phyloP scores from a whole-genome alignment of 2,329 filamentous ascomycete species.

The Ampelomyces quisqualis region DNA sequence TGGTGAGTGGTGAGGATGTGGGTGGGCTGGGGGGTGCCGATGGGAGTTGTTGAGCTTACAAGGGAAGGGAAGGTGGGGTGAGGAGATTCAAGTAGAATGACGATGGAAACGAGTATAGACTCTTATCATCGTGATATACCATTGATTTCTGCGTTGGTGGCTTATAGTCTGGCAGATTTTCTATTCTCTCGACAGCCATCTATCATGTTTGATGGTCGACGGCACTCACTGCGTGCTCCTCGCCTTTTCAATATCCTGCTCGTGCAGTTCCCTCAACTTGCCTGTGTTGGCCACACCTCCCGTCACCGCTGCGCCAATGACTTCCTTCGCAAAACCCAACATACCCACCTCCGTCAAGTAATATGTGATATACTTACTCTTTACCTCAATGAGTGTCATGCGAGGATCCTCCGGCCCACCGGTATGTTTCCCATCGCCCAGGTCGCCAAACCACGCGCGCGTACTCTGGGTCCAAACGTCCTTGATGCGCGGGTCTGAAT shows the following conservation, averaged over 20 bases:
- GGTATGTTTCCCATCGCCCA: constrained; percentile 52
- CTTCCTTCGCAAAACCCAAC: constrained; percentile 46
- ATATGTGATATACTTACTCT: constrained; percentile 44
- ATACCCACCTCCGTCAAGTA: constrained; percentile 41
- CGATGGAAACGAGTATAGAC: background rate
- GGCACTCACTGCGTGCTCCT: constrained; percentile 22
- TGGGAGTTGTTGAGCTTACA: constrained; percentile 13
- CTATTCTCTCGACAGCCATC: background rate
- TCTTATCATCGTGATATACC: background rate
- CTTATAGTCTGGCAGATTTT: background rate
- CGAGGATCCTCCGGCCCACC: constrained; percentile 51
- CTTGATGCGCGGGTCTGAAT: constrained; percentile 52
- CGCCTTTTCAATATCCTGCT: constrained; percentile 50
- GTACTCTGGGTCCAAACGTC: constrained; percentile 47
- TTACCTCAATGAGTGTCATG: constrained; percentile 47
- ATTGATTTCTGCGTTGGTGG: too few relatives aligned
- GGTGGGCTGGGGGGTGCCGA: constrained; percentile 9
- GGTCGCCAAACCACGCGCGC: constrained; percentile 53
- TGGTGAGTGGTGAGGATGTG: constrained; percentile 10
- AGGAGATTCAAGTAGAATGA: background rate
- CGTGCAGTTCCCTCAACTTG: constrained; percentile 51
- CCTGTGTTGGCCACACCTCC: constrained; percentile 46
- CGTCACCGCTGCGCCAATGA: constrained; percentile 41
- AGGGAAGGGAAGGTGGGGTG: background rate
- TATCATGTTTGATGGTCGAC: background rate